A percentile compares a stretch with the other conserved stretches of the same genome.
phyloP scores from a whole-genome alignment of 2,329 filamentous ascomycete species.

The Monilinia fructicola region DNA sequence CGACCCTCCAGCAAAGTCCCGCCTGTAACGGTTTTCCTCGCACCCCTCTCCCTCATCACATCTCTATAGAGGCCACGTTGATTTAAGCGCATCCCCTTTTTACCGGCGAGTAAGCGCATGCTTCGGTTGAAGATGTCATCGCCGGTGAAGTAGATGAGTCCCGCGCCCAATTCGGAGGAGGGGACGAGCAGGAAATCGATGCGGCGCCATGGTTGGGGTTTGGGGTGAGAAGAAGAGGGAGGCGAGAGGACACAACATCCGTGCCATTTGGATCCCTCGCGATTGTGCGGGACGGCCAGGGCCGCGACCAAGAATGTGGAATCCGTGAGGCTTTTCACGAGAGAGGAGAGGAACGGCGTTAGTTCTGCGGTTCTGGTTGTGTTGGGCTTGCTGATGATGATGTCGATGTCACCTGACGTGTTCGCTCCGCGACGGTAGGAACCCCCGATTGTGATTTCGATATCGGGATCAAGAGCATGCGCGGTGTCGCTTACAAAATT shows the following conservation, averaged over 20 bases:
- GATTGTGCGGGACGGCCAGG: constrained; percentile 56
- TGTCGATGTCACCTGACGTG: constrained; percentile 78
- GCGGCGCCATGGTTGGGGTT: constrained; percentile 63
- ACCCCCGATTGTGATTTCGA: constrained; percentile 74
- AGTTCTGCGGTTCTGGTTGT: constrained; percentile 57
- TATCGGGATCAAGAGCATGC: constrained; percentile 56
- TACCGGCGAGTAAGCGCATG: constrained; percentile 74
- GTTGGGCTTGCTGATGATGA: constrained; percentile 71
- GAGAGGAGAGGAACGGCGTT: constrained; percentile 57
- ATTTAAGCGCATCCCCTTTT: constrained; percentile 81
- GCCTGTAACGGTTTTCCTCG: constrained; percentile 60
- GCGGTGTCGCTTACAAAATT: constrained; percentile 61
- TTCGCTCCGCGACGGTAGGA: constrained; percentile 79
- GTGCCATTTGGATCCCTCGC: constrained; percentile 76
- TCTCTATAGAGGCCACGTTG: constrained; percentile 76
- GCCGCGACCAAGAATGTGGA: constrained; percentile 67
- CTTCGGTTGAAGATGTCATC: constrained; percentile 94
- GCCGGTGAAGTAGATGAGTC: constrained; percentile 91
- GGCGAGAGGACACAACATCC: constrained; percentile 75
- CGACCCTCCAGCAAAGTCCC: constrained; percentile 71
- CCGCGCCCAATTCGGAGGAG: constrained; percentile 74
- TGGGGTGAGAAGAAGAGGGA: constrained; percentile 38
- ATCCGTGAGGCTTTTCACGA: constrained; percentile 62
- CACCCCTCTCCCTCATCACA: constrained; percentile 57
- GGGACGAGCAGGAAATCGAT: constrained; percentile 86